Evolutionary conservation across 768 basidiomycete species (phyloP), one percentile per base, ranked within the genome.

Genomic region (Daedaleopsis nitida): DNA sequence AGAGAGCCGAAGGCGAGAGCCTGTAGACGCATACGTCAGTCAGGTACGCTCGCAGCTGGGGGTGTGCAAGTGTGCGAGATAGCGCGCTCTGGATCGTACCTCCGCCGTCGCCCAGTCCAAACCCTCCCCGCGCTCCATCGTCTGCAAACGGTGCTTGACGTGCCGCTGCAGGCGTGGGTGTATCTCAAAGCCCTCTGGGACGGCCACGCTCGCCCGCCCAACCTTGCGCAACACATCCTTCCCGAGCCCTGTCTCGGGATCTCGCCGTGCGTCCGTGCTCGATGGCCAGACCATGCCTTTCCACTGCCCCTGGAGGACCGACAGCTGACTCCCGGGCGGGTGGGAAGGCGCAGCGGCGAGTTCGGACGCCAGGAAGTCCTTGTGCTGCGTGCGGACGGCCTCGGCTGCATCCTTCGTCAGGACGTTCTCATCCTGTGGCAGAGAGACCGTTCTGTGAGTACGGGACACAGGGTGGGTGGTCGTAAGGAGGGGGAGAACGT

Each of bases 31-130:
- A 23, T 51, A n/a, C 7, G 43, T 11, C 51, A 50, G 43, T n/a
- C 10, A 19, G 48, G 10, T 24, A 21, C n/a, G 34, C 51, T 34
- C 60, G 51, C 19, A 24, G 3, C 39, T 32, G 27, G n/a, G n/a
- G n/a, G n/a, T n/a, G n/a, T n/a, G n/a, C n/a, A n/a, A n/a, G 27
- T 32, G 27, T 32, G 27, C 27, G 27, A 32, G 27, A 32, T 32
- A 3, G 27, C 27, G 7, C 27, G 27, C 4, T 3, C 27, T 32
- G 27, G 27, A 32, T 32, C 77, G 7, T 45, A 88, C 92, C 79
- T 97, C 95, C 5, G 92, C 94, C 45, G 91, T 92, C 0, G 92
- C 91, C 83, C 92, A 96, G 71, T 96, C 94, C 35, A 97, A 73
- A 1, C 89, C 89, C n/a, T 77, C 78, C 1, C 86, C 90, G 37